Percentiles rank a stretch among this genome's conserved stretches.
These are phyloP conservation scores for Fusarium temperatum DNA, from an alignment of 2,329 filamentous ascomycete genomes.

Conservation along the genomic window DNA sequence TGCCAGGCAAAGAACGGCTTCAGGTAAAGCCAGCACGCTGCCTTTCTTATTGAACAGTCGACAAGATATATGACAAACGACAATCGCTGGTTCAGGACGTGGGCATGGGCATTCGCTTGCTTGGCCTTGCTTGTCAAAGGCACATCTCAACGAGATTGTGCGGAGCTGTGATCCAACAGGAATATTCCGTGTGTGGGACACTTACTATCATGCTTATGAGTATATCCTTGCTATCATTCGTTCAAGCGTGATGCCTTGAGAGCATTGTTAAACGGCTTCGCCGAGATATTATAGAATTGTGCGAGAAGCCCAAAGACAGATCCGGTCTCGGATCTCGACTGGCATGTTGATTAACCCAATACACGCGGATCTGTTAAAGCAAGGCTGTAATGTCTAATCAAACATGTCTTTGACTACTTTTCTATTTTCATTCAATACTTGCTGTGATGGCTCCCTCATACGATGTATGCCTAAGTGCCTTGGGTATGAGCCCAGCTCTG, in stretches of 20 bases:
- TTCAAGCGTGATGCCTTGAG: background rate
- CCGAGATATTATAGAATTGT: background rate
- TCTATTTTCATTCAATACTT: background rate
- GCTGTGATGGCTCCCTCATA: background rate
- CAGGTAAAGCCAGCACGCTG: background rate
- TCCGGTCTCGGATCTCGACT: background rate
- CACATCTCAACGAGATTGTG: conserved; percentile 1
- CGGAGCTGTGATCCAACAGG: conserved; percentile 4
- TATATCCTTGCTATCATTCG: background rate
- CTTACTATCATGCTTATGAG: background rate
- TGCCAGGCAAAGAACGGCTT: conserved; percentile 6
- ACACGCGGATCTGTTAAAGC: background rate
- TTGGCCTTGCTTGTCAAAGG: background rate
- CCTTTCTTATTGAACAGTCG: background rate
- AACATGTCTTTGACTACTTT: background rate
- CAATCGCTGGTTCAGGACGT: background rate
- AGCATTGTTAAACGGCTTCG: background rate
- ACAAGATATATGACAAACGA: background rate
- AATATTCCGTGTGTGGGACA: background rate
- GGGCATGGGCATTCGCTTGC: background rate
- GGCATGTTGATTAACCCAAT: background rate
- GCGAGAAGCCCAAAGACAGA: background rate
- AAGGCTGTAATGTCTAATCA: background rate
- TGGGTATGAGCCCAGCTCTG: background rate
- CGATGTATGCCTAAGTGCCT: background rate